A percentile compares a stretch with the other conserved stretches of the same genome.
Conservation (phyloP, 2,329 filamentous ascomycete species). For the Diplodia mutila region DNA sequence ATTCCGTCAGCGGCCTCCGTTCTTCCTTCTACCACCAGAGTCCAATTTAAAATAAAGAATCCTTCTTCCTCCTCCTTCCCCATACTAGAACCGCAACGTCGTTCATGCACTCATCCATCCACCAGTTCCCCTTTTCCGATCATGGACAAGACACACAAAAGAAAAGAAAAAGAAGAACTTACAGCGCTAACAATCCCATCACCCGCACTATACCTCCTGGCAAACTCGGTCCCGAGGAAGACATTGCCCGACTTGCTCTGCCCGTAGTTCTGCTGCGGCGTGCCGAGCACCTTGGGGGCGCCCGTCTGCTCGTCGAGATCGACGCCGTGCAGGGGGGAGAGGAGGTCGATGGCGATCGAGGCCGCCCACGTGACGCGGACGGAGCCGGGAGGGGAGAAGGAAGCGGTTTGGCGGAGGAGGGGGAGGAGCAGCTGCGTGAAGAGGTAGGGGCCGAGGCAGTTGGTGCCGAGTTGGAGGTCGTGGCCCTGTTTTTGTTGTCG, state of each 20-base stretch:
- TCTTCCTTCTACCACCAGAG: neutral
- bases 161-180: neutral
- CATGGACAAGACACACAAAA: too few relatives aligned
- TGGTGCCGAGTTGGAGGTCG: constrained; percentile 44
- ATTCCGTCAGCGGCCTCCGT: neutral
- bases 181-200: constrained; percentile 32
- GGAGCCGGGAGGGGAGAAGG: constrained; percentile 29
- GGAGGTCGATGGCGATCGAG: constrained; percentile 29
- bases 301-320: constrained; percentile 24
- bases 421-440: constrained; percentile 47
- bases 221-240: constrained; percentile 33
- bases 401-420: constrained; percentile 39
- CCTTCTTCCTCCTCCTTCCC: neutral
- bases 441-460: constrained; percentile 47
- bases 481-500: constrained; percentile 28
- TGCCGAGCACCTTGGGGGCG: neutral
- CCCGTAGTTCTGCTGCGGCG: constrained; percentile 30
- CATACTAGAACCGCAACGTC: neutral
- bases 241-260: constrained; percentile 37
- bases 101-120: too few relatives aligned
- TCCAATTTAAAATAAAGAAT: too few relatives aligned
- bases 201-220: constrained; percentile 26
- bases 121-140: neutral
- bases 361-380: constrained; percentile 44
- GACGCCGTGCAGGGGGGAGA: constrained; percentile 26